Evolutionary conservation across 495 filamentous ascomycete species (phyloP).

Genomic region (Aspergillus heteromorphus): DNA sequence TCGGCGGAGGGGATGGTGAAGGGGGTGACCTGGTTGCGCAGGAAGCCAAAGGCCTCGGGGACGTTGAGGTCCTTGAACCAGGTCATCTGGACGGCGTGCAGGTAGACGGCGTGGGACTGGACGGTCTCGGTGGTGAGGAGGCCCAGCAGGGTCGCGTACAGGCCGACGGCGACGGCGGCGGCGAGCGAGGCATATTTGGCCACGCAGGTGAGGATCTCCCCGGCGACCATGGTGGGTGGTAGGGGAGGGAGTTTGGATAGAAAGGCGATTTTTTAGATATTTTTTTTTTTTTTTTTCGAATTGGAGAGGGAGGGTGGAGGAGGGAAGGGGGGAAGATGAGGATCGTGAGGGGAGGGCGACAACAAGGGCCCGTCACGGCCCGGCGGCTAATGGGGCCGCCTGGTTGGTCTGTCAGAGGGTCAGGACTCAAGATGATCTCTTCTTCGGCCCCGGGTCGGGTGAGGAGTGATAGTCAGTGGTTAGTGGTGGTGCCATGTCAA

Average conservation of each 20-base stretch:
- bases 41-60: constrained; percentile 45
- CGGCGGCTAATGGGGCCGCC: too few relatives aligned
- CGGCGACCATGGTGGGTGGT: neutral
- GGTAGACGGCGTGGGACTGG: constrained; percentile 45
- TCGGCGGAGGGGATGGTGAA: constrained; percentile 57
- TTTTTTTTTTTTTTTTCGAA: too few relatives aligned
- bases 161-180: constrained; percentile 18
- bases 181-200: constrained; percentile 31
- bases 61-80: constrained; percentile 46
- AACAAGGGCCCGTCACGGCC: too few relatives aligned
- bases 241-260: neutral
- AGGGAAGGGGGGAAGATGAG: too few relatives aligned
- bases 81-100: constrained; percentile 42
- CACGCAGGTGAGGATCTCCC: constrained; percentile 3
- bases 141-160: constrained; percentile 35
- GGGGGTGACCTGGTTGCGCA: constrained; percentile 60
- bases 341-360: too few relatives aligned
- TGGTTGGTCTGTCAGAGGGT: too few relatives aligned
- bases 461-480: too few relatives aligned
- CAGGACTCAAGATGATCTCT: too few relatives aligned
- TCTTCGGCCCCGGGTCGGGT: too few relatives aligned
- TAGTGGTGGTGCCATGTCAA: too few relatives aligned
- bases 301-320: too few relatives aligned
- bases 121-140: constrained; percentile 41
- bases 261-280: too few relatives aligned